Evolutionary conservation across 148 eudicot genomes (phyloP).

Genomic region (Cornus suecica): DNA sequence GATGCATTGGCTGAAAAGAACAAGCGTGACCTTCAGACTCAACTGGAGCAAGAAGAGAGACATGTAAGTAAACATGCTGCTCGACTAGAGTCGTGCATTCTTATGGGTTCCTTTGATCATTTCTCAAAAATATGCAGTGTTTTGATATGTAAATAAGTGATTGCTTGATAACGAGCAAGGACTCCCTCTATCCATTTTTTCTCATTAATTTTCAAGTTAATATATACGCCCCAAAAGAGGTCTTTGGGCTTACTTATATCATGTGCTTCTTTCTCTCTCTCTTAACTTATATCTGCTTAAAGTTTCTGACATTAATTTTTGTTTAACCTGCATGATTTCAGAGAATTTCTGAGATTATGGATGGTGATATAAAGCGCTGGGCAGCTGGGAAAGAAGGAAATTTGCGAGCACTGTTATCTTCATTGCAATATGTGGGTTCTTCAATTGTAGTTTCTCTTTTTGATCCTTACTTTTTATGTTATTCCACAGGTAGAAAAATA

Average conservation of each 20-base stretch:
- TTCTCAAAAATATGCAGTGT: neutral
- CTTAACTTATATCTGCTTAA: neutral
- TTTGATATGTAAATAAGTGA: neutral
- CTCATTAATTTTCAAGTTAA: neutral
- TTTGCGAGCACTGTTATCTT: slow-evolving; percentile 72
- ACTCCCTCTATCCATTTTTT: neutral
- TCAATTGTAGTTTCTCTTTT: slow-evolving; percentile 1
- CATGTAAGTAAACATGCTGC: slow-evolving; percentile 47
- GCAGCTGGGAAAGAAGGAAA: slow-evolving; percentile 95
- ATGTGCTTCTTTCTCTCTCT: neutral
- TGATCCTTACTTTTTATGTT: neutral
- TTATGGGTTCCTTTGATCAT: neutral
- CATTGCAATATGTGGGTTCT: slow-evolving; percentile 59
- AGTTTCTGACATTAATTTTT: neutral
- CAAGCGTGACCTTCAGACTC: slow-evolving; percentile 65
- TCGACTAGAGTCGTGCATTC: neutral
- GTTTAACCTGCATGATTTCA: slow-evolving; percentile 25
- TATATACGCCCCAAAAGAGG: neutral
- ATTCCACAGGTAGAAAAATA: neutral
- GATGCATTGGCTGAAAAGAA: slow-evolving; percentile 73
- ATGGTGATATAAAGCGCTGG: slow-evolving; percentile 72
- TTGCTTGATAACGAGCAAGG: neutral
- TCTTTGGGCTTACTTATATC: neutral
- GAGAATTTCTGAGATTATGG: slow-evolving; percentile 70
- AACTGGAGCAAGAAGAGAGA: slow-evolving; percentile 80